These are phyloP conservation scores for Trypanosoma cruzi DNA, from an alignment of 208 protist genomes.

Conservation along the genomic window DNA sequence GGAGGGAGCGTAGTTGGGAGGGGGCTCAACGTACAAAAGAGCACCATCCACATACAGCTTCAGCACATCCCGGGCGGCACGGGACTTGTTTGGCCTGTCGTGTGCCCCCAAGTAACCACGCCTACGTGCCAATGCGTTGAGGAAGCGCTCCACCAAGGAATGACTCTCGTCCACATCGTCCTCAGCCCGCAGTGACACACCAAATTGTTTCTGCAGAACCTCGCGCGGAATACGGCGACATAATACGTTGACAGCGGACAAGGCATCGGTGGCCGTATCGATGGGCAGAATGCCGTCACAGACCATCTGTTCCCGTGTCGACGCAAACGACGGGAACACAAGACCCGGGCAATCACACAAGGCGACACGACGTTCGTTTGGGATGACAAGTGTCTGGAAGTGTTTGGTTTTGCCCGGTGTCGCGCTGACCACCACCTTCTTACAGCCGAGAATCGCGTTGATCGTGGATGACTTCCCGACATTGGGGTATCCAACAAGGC, in stretches of 20 bases:
- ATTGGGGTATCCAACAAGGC: constrained; percentile 98
- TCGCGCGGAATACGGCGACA: constrained; percentile 60
- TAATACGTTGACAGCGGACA: constrained; percentile 63
- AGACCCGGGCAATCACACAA: constrained; percentile 99
- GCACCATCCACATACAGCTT: constrained; percentile 95
- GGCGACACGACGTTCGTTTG: constrained; percentile 88
- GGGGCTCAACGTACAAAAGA: constrained; percentile 84
- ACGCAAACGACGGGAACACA: constrained; percentile 94
- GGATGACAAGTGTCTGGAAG: constrained; percentile 96
- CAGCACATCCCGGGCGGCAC: constrained; percentile 94
- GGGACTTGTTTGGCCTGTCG: constrained; percentile 92
- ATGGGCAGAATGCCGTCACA: constrained; percentile 97
- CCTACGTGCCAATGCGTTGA: constrained; percentile 70
- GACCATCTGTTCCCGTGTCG: constrained; percentile 95
- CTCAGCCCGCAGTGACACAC: constrained; percentile 54
- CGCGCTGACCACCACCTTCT: constrained; percentile 95
- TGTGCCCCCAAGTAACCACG: constrained; percentile 97
- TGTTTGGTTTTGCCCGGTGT: constrained; percentile 99
- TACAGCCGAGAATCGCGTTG: constrained; percentile 95
- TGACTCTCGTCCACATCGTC: constrained; percentile 77
- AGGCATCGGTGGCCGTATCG: constrained; percentile 72
- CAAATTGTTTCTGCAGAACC: constrained; percentile 68
- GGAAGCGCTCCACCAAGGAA: constrained; percentile 70
- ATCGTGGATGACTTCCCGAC: constrained; percentile 99
- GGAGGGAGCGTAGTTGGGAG: constrained; percentile 58